phyloP scores from a whole-genome alignment of 208 protist species.

The Blechomonas ayalai region DNA sequence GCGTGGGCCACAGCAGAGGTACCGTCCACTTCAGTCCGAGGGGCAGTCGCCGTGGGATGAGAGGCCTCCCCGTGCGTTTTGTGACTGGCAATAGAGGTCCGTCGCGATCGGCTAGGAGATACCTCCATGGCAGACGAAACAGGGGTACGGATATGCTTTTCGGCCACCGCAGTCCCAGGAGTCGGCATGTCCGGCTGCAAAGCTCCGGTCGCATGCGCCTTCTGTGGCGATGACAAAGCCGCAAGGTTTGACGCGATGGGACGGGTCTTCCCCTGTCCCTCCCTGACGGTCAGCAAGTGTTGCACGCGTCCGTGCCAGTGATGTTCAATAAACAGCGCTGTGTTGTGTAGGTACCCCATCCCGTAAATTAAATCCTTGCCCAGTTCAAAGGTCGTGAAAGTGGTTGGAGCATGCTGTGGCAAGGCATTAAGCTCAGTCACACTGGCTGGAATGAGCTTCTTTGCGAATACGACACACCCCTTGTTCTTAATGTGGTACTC shows the following conservation, averaged over 20 bases:
- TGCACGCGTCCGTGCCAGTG: constrained; percentile 54
- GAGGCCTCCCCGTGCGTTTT: neutral
- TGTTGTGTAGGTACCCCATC: constrained; percentile 62
- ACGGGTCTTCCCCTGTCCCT: constrained; percentile 12
- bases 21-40: too few species aligned
- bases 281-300: constrained; percentile 30
- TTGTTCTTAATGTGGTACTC: constrained; percentile 45
- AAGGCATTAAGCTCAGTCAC: constrained; percentile 30
- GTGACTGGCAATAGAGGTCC: too few species aligned
- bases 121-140: too few species aligned
- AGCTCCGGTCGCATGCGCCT: too few species aligned
- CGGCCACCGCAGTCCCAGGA: too few species aligned
- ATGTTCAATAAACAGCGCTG: constrained; percentile 63
- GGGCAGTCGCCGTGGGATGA: too few species aligned
- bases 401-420: constrained; percentile 19
- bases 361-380: constrained; percentile 64
- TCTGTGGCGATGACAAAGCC: too few species aligned
- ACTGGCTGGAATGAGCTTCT: constrained; percentile 23
- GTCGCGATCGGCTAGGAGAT: too few species aligned
- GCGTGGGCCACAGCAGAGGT: too few species aligned
- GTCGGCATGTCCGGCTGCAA: too few species aligned
- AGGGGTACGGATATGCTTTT: too few species aligned
- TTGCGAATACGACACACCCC: constrained; percentile 53
- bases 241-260: too few species aligned
- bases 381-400: constrained; percentile 25